A percentile compares a stretch with the other conserved stretches of the same genome.
These are phyloP conservation scores for Nothomitra cinnamomea DNA, from an alignment of 2,329 filamentous ascomycete genomes.

Conservation along the genomic window DNA sequence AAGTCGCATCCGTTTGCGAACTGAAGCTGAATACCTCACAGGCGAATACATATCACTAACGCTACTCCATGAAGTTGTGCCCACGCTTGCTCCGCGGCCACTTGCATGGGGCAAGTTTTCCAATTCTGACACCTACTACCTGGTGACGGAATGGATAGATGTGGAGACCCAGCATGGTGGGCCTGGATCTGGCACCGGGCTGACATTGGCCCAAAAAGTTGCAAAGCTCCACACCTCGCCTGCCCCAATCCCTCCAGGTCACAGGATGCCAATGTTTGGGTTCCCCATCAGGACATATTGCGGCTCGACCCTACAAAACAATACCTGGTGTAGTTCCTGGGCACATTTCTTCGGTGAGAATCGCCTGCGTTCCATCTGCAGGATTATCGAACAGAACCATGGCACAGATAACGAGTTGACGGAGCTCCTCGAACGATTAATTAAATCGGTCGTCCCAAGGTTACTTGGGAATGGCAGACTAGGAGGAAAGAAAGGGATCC, in stretches of 20 bases:
- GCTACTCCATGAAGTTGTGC: constrained; percentile 55
- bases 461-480: background rate
- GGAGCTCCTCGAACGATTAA: constrained; percentile 29
- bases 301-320: constrained; percentile 69
- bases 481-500: constrained; percentile 32
- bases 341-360: constrained; percentile 71
- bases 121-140: constrained; percentile 11
- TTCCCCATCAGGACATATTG: constrained; percentile 79
- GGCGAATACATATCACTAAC: constrained; percentile 60
- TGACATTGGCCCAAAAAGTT: constrained; percentile 56
- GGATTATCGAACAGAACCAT: constrained; percentile 39
- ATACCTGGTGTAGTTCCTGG: constrained; percentile 58
- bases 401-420: constrained; percentile 46
- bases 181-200: constrained; percentile 25
- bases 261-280: constrained; percentile 51
- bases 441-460: background rate
- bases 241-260: constrained; percentile 45
- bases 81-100: constrained; percentile 58
- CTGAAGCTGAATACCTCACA: constrained; percentile 15
- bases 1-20: background rate
- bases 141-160: background rate
- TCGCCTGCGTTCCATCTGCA: constrained; percentile 49
- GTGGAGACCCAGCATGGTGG: background rate
- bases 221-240: constrained; percentile 63
- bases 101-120: constrained; percentile 51